phyloP scores from a whole-genome alignment of 768 basidiomycete species.

The Zangia roseola region DNA sequence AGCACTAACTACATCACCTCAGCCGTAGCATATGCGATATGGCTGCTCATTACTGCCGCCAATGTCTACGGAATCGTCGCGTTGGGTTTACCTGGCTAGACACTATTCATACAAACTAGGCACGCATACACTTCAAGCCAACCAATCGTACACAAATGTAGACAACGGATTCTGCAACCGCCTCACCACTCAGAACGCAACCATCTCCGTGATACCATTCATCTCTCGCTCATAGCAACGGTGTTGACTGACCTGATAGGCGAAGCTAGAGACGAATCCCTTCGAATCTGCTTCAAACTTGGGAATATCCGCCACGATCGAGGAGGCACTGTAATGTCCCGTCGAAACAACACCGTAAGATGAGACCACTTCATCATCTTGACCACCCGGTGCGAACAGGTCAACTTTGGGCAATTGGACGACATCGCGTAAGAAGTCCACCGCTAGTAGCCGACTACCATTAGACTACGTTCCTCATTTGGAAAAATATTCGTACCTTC shows the following conservation, averaged over 20 bases:
- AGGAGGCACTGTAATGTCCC: slow-evolving; percentile 45
- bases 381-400: slow-evolving; percentile 31
- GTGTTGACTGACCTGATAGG: slow-evolving; percentile 63
- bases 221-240: slow-evolving; percentile 62
- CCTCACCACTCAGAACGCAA: slow-evolving; percentile 42
- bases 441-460: slow-evolving; percentile 34
- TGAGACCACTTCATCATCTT: slow-evolving; percentile 40
- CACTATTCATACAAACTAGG: background rate
- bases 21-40: slow-evolving; percentile 44
- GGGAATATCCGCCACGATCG: slow-evolving; percentile 39
- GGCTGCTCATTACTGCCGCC: slow-evolving; percentile 46
- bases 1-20: slow-evolving; percentile 41
- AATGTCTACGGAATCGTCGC: slow-evolving; percentile 53
- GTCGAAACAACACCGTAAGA: slow-evolving; percentile 67
- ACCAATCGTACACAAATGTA: slow-evolving; percentile 14
- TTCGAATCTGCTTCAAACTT: slow-evolving; percentile 45
- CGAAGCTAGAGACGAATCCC: slow-evolving; percentile 59
- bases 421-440: slow-evolving; percentile 46
- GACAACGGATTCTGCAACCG: background rate
- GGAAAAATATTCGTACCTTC: slow-evolving; percentile 37
- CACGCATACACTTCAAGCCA: background rate
- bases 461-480: background rate
- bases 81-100: slow-evolving; percentile 28
- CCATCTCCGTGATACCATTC: slow-evolving; percentile 50
- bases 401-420: slow-evolving; percentile 47